A percentile compares a stretch with the other conserved stretches of the same genome.
Evolutionary conservation across 2,329 filamentous ascomycete genomes (phyloP).

Genomic region (Clarireedia sp.): DNA sequence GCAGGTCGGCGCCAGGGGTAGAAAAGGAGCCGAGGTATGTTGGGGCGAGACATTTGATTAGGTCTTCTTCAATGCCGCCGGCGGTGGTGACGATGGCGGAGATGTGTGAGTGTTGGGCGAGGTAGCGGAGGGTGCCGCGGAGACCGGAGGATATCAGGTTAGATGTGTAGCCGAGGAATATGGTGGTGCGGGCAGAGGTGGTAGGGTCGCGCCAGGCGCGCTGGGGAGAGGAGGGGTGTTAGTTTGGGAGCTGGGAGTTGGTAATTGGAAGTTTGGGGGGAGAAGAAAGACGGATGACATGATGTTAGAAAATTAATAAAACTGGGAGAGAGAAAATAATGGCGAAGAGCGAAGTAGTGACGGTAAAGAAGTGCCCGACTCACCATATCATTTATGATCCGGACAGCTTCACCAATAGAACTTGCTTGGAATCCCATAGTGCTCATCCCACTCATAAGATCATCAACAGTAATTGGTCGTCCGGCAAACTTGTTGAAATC

Average conservation of each 20-base stretch:
- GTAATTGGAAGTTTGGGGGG: neutral
- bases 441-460: conserved; percentile 73
- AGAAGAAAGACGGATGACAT: neutral
- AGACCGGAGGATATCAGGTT: conserved; percentile 96
- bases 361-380: neutral
- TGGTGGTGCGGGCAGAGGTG: conserved; percentile 72
- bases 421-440: conserved; percentile 81
- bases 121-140: conserved; percentile 81
- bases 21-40: conserved; percentile 89
- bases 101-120: conserved; percentile 87
- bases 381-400: conserved; percentile 96
- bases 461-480: conserved; percentile 72
- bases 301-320: no score
- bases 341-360: no score
- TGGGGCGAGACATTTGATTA: conserved; percentile 94
- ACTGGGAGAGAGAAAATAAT: no score
- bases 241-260: neutral
- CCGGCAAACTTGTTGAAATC: conserved; percentile 81
- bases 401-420: conserved; percentile 75
- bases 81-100: conserved; percentile 92
- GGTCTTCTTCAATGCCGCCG: conserved; percentile 91
- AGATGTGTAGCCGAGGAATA: conserved; percentile 95
- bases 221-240: conserved; percentile 35
- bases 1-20: conserved; percentile 66
- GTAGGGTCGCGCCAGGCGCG: conserved; percentile 75